Percentiles rank a stretch among this genome's conserved stretches.
These are phyloP conservation scores for Suillus occidentalis DNA, from an alignment of 768 basidiomycete genomes.

Conservation along the genomic window DNA sequence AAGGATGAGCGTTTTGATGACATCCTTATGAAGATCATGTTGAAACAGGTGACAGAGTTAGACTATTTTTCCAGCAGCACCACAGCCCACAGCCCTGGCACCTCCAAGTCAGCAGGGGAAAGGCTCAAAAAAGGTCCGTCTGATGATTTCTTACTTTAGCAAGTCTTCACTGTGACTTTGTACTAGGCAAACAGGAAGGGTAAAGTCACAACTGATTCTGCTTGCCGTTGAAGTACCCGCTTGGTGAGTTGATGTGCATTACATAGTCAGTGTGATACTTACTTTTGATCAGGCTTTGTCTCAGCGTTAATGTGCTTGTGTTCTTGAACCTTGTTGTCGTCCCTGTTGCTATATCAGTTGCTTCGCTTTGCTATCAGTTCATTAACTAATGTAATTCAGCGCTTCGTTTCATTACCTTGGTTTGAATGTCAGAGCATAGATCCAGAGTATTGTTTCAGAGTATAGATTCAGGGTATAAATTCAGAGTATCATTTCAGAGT, in stretches of 20 bases:
- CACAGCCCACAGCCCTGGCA: neutral
- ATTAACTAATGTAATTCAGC: neutral
- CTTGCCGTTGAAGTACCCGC: neutral
- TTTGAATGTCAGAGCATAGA: neutral
- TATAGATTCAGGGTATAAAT: neutral
- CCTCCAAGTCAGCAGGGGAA: neutral
- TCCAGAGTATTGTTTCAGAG: neutral
- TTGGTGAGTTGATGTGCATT: neutral
- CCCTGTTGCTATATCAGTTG: neutral
- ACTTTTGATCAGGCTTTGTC: neutral
- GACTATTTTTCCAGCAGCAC: neutral
- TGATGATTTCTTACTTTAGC: neutral
- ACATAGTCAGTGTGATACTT: neutral
- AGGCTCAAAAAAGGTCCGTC: neutral
- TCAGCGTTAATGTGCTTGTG: neutral
- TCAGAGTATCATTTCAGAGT: neutral
- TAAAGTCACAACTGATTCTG: neutral
- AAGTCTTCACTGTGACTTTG: neutral
- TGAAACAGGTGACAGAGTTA: neutral
- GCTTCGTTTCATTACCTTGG: neutral
- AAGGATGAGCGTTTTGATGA: neutral
- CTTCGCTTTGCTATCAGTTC: neutral
- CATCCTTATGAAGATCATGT: neutral
- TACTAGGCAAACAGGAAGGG: neutral
- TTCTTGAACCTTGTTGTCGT: neutral